Conservation (phyloP, 78 protist species). For the Dictyostelium capitatum region DNA sequence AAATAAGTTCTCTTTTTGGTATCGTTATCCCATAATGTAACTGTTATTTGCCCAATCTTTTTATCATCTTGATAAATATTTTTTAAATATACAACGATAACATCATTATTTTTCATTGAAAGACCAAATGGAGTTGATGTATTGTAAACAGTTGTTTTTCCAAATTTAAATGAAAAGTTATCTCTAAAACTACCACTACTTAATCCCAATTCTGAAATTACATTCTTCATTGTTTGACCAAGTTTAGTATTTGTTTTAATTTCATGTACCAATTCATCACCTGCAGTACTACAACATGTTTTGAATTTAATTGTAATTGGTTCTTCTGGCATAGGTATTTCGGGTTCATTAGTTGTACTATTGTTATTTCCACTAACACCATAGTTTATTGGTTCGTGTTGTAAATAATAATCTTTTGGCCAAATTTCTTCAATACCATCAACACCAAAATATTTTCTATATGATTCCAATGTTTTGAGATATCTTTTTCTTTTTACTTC, state of each 20-base stretch:
- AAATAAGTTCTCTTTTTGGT: neutral
- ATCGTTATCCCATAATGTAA: neutral
- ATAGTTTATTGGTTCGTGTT: neutral
- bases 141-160: neutral
- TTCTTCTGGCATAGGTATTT: neutral
- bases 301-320: neutral
- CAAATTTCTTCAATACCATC: neutral
- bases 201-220: neutral
- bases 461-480: neutral
- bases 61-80: neutral
- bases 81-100: neutral
- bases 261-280: neutral
- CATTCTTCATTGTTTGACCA: neutral
- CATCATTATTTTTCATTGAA: neutral
- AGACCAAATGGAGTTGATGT: slow-evolving; percentile 7
- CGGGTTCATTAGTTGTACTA: no score
- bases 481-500: neutral
- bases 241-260: neutral
- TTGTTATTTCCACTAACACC: neutral
- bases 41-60: neutral
- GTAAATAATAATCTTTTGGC: neutral
- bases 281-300: neutral
- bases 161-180: neutral
- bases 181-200: neutral
- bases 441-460: neutral